Conservation (phyloP, 177 flowering plant species). For the Vitis hybrid region DNA sequence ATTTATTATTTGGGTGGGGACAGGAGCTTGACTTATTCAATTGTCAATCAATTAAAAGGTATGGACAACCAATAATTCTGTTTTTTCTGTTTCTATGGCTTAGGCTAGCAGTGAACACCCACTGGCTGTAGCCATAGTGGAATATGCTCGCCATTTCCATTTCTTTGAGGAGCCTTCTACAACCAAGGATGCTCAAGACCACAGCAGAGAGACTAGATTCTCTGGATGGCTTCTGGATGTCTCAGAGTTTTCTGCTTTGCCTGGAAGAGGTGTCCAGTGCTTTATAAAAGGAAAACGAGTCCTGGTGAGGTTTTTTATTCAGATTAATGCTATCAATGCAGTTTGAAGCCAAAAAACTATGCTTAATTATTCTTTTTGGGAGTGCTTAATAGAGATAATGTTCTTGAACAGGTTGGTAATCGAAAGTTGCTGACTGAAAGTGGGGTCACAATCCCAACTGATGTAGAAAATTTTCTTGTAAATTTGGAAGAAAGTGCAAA, state of each 20-base stretch:
- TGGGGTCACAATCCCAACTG: conserved; percentile 50
- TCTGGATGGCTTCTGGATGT: conserved; percentile 89
- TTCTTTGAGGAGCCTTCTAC: conserved; percentile 69
- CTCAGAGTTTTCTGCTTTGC: conserved; percentile 71
- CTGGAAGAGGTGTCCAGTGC: conserved; percentile 92
- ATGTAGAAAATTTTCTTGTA: conserved; percentile 68
- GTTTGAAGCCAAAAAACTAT: background rate
- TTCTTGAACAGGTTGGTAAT: conserved; percentile 81
- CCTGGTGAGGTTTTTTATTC: conserved; percentile 54
- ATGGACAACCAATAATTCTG: background rate
- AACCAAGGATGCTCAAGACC: conserved; percentile 32
- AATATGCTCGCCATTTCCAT: conserved; percentile 94
- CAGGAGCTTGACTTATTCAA: background rate
- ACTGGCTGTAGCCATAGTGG: conserved; percentile 77
- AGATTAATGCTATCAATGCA: background rate
- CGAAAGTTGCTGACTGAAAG: conserved; percentile 75
- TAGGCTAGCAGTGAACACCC: conserved; percentile 99
- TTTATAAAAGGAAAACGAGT: conserved; percentile 54
- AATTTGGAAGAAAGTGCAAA: conserved; percentile 90
- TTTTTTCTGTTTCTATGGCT: conserved; percentile 7
- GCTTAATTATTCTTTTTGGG: background rate
- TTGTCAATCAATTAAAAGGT: background rate
- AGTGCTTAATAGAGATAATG: conserved; percentile 10
- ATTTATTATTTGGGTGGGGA: too few species aligned
- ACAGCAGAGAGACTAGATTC: conserved; percentile 26